phyloP scores from a whole-genome alignment of 2,329 filamentous ascomycete species.

The Talaromyces funiculosus region DNA sequence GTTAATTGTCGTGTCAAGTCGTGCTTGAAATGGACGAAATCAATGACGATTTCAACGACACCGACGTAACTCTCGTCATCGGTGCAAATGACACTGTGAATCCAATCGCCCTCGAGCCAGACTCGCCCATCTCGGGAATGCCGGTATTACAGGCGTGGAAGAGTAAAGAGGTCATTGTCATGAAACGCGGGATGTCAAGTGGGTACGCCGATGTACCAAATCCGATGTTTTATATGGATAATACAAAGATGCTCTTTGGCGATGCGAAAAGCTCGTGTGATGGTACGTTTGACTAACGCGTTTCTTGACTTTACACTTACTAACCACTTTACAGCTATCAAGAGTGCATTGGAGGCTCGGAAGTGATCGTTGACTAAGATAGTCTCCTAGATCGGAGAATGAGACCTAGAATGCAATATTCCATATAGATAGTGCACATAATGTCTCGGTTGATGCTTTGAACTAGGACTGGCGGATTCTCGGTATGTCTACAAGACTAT shows the following conservation, averaged over 20 bases:
- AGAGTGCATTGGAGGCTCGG: constrained; percentile 12
- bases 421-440: neutral
- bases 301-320: neutral
- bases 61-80: constrained; percentile 81
- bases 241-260: constrained; percentile 85
- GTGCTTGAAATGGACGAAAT: constrained; percentile 95
- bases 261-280: constrained; percentile 82
- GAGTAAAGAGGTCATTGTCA: constrained; percentile 85
- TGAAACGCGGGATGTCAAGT: constrained; percentile 86
- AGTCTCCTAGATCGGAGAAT: neutral
- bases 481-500: neutral
- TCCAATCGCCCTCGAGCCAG: constrained; percentile 77
- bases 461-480: neutral
- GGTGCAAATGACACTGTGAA: constrained; percentile 92
- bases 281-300: constrained; percentile 47
- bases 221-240: constrained; percentile 88
- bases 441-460: neutral
- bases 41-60: constrained; percentile 83
- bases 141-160: constrained; percentile 90
- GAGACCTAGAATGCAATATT: neutral
- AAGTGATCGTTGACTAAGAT: neutral
- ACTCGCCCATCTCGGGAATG: constrained; percentile 84
- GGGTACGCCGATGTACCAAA: constrained; percentile 89
- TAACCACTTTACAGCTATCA: constrained; percentile 8
- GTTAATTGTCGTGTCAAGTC: constrained; percentile 37